phyloP scores from a whole-genome alignment of 73 alveolate genomes.

The Tetrahymena borealis region DNA sequence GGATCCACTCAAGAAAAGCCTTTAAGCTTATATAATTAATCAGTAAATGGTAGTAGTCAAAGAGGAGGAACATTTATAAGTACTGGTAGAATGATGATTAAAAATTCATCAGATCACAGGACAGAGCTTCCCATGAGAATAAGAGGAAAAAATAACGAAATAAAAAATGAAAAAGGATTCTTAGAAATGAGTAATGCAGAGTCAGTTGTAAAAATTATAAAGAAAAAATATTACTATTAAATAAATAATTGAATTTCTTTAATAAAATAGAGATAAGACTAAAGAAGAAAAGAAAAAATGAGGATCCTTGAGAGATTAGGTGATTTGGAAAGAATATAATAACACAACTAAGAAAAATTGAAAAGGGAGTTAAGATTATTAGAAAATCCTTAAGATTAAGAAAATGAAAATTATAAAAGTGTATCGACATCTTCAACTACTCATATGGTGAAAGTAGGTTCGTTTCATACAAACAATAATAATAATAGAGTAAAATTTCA shows the following conservation, averaged over 20 bases:
- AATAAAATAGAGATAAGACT: not conserved
- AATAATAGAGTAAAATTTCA: not conserved
- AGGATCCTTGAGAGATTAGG: not conserved
- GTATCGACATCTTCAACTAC: not conserved
- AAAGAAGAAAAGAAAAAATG: not conserved
- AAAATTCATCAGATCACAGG: not conserved
- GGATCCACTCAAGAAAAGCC: not conserved
- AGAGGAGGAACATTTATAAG: not conserved
- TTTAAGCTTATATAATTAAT: not conserved
- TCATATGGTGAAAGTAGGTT: not conserved
- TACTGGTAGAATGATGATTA: not conserved
- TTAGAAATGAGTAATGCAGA: not conserved
- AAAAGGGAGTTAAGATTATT: not conserved
- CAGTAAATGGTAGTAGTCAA: not conserved
- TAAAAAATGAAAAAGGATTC: not conserved
- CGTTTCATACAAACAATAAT: not conserved
- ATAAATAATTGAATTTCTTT: not conserved
- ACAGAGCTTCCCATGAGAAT: not conserved
- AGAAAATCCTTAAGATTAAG: not conserved
- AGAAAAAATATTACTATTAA: not conserved
- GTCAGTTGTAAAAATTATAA: not conserved
- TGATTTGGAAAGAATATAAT: not conserved
- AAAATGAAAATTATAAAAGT: not conserved
- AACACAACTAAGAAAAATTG: not conserved
- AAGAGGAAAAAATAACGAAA: not conserved